Base-by-base conservation (phyloP, 192 early-diverging fungal species). In the Thamnidium elegans region DNA sequence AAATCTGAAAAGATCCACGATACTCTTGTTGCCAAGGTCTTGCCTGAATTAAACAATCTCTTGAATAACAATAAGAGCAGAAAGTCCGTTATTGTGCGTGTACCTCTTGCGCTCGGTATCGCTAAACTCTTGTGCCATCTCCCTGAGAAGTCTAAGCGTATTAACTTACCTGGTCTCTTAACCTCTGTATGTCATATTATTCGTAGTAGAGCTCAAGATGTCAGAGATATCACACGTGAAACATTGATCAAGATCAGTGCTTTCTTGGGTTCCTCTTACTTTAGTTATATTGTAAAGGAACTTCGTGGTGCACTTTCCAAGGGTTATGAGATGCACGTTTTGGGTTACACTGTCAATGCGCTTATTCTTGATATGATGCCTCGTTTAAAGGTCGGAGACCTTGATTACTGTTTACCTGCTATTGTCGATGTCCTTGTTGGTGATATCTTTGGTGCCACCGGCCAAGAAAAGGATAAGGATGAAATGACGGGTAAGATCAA, bases 371-470 rank as follows among this genome's bases (percentile, higher is more conserved):
- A 86, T 50, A 77, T 94, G 42, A 66, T 84, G 21, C 78, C 81
- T 17, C 79, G 71, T 5, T 32, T 86, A 17, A 64, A 78, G 17
- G 81, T 88, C 2, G 92, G 92, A 23, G 82, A 85, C 4, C 69
- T 98, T 21, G 94, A 99, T 72, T 82, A 87, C 54, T 92, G 92
- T 50, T 67, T 95, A 13, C 81, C 81, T 43, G 77, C 78, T 14
- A 72, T 98, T 36, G 80, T 91, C 3, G 70, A 81, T 26, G 84
- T 99, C 20, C 72, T 94, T 15, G 72, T 92, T 6, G 85, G 90
- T 66, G 98, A 99, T 69, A 85, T 99, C 32, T 99, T 99, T 85
- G 97, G 97, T 3, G 81, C 88, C 34, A 77, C 87, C 23, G 94
- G 89, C 30, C 79, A 87, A 65, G 97, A 99, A 66, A 91, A 95